Conservation (phyloP, 1,139 yeast genomes). For the Groenewaldozyma auringiensis region DNA sequence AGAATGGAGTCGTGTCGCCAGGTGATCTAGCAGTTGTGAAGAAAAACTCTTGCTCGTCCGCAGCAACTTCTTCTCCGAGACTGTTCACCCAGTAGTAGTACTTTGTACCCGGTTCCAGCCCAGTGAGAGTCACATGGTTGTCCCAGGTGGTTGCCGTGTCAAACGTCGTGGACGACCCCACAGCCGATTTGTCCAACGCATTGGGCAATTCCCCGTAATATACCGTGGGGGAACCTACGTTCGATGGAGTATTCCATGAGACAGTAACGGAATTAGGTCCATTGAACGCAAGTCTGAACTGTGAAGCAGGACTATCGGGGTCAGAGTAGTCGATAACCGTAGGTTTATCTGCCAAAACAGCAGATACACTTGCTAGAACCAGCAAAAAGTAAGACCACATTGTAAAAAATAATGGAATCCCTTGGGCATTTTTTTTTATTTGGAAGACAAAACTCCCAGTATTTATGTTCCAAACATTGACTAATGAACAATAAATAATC, state of each 20-base stretch:
- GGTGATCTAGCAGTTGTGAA: conserved; percentile 15
- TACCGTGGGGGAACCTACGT: conserved; percentile 20
- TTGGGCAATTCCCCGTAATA: conserved; percentile 21
- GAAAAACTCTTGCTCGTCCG: conserved; percentile 4
- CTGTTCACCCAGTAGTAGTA: neutral
- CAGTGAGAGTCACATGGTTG: neutral
- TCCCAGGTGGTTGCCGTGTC: neutral
- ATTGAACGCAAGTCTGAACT: conserved; percentile 24
- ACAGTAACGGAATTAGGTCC: conserved; percentile 24
- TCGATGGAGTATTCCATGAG: conserved; percentile 24
- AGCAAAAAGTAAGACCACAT: too few relatives aligned
- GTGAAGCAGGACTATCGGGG: conserved; percentile 8
- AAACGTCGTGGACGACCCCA: neutral
- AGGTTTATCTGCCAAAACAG: neutral
- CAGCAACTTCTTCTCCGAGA: neutral
- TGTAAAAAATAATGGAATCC: too few relatives aligned
- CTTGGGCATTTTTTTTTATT: too few relatives aligned
- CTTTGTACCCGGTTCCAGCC: neutral
- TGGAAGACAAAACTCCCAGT: too few relatives aligned
- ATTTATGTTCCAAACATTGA: too few relatives aligned
- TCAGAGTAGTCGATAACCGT: neutral
- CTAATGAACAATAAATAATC: too few relatives aligned
- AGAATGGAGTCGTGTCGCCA: conserved; percentile 11
- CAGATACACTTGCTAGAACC: neutral
- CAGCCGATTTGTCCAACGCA: conserved; percentile 13